Percentiles rank a stretch among this genome's conserved stretches.
Conservation (phyloP, 202 grass and related monocot species). For the Zoysia matrella region DNA sequence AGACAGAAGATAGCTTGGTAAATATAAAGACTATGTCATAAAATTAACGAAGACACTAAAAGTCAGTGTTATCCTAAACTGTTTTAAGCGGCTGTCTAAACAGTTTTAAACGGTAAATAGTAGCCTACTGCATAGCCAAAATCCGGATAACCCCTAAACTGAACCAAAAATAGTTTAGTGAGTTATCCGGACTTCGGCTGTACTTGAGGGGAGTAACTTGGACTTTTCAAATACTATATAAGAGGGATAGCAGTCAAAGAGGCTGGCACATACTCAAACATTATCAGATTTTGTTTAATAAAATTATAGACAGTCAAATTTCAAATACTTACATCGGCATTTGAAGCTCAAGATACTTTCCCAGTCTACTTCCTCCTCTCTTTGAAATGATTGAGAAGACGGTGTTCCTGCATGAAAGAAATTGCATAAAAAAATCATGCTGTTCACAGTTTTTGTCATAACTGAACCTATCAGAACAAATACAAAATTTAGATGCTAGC, state of each 20-base stretch:
- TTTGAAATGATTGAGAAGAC: slow-evolving; percentile 10
- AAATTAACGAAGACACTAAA: background rate
- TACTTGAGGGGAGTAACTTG: no score
- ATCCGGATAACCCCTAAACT: no score
- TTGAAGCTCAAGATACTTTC: slow-evolving; percentile 34
- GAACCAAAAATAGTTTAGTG: no score
- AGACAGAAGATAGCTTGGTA: background rate
- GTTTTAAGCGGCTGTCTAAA: no score
- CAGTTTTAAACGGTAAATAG: no score
- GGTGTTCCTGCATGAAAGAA: slow-evolving; percentile 43
- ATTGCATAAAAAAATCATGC: slow-evolving; percentile 4
- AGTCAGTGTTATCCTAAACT: no score
- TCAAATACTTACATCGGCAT: slow-evolving; percentile 30
- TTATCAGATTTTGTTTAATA: slow-evolving; percentile 2
- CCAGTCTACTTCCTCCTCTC: slow-evolving; percentile 13
- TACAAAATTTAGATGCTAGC: background rate
- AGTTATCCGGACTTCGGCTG: no score
- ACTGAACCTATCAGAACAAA: background rate
- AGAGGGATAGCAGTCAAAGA: slow-evolving; percentile 27
- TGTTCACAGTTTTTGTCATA: background rate
- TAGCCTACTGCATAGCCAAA: no score
- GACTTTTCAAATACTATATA: background rate
- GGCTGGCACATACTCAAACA: slow-evolving; percentile 18
- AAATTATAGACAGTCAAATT: background rate
- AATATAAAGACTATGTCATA: background rate